Conservation (phyloP, 129 eudicot species). For the Silybum marianum region DNA sequence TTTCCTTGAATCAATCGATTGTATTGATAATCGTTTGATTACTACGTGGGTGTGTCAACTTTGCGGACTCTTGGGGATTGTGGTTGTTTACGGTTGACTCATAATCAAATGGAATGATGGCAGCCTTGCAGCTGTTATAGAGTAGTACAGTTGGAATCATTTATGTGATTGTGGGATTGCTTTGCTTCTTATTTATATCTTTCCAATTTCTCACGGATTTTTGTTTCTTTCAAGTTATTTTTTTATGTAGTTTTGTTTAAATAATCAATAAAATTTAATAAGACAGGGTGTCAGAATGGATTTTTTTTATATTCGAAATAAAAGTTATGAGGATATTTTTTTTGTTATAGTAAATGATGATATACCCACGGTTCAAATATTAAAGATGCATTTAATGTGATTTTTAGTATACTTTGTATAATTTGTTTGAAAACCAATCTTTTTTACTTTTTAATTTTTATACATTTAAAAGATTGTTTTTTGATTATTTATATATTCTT, state of each 20-base stretch:
- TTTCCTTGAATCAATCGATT: conserved; percentile 47
- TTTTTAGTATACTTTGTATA: too few species aligned
- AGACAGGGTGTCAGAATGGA: too few species aligned
- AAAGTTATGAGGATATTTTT: too few species aligned
- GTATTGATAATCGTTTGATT: too few species aligned
- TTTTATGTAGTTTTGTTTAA: background rate
- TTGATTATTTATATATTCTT: too few species aligned
- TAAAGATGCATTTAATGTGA: too few species aligned
- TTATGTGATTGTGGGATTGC: conserved; percentile 10
- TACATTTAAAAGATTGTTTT: too few species aligned
- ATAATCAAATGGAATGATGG: background rate
- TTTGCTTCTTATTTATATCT: conserved; percentile 5
- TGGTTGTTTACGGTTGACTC: conserved; percentile 26
- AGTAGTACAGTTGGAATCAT: conserved; percentile 5
- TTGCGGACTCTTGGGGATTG: background rate
- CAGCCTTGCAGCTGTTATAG: conserved; percentile 6
- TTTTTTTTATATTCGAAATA: too few species aligned
- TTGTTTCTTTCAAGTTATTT: background rate
- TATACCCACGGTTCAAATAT: too few species aligned
- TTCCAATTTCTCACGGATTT: background rate
- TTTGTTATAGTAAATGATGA: too few species aligned
- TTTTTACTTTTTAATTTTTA: too few species aligned
- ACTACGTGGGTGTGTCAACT: conserved; percentile 11
- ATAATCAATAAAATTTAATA: background rate
- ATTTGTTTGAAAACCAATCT: too few species aligned